A percentile compares a stretch with the other conserved stretches of the same genome.
Evolutionary conservation across 306 rosid genomes (phyloP).

Genomic region (Bauhinia variegata): DNA sequence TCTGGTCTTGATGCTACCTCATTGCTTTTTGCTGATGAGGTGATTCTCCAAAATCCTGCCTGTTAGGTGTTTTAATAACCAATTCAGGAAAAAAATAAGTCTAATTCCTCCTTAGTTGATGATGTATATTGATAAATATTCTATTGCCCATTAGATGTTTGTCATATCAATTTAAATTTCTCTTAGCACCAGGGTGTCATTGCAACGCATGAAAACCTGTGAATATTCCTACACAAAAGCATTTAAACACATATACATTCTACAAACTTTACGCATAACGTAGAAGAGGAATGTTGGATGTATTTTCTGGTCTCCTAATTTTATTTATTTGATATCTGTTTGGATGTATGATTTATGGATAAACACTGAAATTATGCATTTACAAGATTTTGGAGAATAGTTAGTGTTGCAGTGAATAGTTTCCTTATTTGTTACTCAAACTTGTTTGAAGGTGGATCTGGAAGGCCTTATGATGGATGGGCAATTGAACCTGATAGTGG

Average conservation of each 20-base stretch:
- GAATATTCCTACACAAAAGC: neutral
- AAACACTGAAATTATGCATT: neutral
- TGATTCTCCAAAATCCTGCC: slow-evolving; percentile 16
- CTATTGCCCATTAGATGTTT: neutral
- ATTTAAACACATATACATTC: neutral
- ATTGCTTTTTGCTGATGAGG: slow-evolving; percentile 79
- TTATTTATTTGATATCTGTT: neutral
- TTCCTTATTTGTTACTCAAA: slow-evolving; percentile 36
- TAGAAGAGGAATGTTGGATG: neutral
- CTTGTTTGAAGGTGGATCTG: slow-evolving; percentile 65
- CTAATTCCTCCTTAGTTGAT: neutral
- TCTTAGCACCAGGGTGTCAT: neutral
- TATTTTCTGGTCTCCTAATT: neutral
- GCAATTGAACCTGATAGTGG: slow-evolving; percentile 58
- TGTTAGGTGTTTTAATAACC: neutral
- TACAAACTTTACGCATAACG: neutral
- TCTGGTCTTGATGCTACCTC: slow-evolving; percentile 70
- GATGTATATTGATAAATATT: neutral
- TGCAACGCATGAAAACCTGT: neutral
- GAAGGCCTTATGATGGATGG: slow-evolving; percentile 68
- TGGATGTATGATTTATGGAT: neutral
- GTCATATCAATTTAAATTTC: neutral
- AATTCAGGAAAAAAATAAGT: neutral
- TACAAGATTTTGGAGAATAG: slow-evolving; percentile 21
- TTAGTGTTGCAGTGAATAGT: neutral